Evolutionary conservation across 2,329 filamentous ascomycete species (phyloP).

Genomic region (Venturia asperata): DNA sequence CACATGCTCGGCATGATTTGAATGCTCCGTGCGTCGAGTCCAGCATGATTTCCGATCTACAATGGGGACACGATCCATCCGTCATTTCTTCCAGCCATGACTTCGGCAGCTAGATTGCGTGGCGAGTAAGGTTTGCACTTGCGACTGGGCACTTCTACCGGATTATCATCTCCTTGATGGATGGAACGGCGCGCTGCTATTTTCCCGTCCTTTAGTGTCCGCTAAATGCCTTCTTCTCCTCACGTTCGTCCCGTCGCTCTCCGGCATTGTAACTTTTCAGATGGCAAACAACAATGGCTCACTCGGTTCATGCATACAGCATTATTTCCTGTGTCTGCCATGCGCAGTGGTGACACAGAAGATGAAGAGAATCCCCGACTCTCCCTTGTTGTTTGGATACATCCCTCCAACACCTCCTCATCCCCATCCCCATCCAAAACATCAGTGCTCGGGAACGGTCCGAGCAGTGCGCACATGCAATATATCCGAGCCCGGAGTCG

Average conservation of each 20-base stretch:
- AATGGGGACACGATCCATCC: too few relatives aligned
- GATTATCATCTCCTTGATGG: not conserved
- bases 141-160: not conserved
- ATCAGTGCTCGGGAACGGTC: not conserved
- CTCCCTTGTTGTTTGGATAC: not conserved
- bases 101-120: not conserved
- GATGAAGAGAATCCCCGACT: not conserved
- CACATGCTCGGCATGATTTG: not conserved
- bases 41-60: too few relatives aligned
- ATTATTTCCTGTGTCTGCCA: not conserved
- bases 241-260: not conserved
- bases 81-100: conserved; percentile 2
- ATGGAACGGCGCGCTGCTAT: not conserved
- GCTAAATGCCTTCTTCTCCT: not conserved
- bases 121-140: not conserved
- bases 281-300: not conserved
- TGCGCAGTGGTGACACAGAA: not conserved
- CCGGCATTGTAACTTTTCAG: not conserved
- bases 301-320: not conserved
- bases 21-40: not conserved
- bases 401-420: not conserved
- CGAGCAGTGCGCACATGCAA: not conserved
- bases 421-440: not conserved
- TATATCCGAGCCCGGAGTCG: not conserved
- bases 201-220: not conserved